Evolutionary conservation across 805 yeast species (phyloP).

Genomic region (Debaryomyces prosopidis): DNA sequence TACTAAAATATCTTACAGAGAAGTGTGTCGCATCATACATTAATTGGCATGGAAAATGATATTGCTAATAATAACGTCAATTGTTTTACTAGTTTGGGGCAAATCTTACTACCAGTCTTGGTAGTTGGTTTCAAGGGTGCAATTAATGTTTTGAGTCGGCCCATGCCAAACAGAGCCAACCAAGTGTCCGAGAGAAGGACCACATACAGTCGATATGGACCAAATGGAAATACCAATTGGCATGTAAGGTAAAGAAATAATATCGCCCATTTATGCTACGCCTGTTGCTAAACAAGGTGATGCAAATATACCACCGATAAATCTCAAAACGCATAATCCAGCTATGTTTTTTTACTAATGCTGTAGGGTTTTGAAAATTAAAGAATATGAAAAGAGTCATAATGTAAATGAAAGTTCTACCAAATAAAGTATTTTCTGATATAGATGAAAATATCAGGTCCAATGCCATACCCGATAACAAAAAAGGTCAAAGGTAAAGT

Average conservation of each 20-base stretch:
- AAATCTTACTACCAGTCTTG: constrained; percentile 48
- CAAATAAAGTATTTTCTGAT: constrained; percentile 54
- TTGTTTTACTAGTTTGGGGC: constrained; percentile 53
- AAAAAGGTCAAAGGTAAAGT: constrained; percentile 54
- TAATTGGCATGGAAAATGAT: constrained; percentile 43
- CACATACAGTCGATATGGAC: constrained; percentile 45
- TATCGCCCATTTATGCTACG: constrained; percentile 53
- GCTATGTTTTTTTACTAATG: constrained; percentile 49
- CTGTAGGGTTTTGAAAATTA: constrained; percentile 57
- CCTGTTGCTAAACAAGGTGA: constrained; percentile 55
- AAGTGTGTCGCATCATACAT: constrained; percentile 47
- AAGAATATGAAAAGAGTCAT: constrained; percentile 47
- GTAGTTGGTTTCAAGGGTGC: constrained; percentile 50
- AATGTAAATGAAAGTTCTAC: constrained; percentile 53
- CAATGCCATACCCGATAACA: constrained; percentile 61
- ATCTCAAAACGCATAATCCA: constrained; percentile 47
- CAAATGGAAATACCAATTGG: constrained; percentile 48
- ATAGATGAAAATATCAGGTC: constrained; percentile 63
- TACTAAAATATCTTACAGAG: constrained; percentile 52
- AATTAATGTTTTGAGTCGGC: constrained; percentile 55
- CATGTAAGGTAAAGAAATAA: constrained; percentile 35
- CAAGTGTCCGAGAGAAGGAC: constrained; percentile 50
- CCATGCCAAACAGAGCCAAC: constrained; percentile 58
- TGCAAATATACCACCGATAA: constrained; percentile 52
- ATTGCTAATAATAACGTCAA: constrained; percentile 40